Evolutionary conservation across 2,329 filamentous ascomycete species (phyloP).

Genomic region (Herpotrichia juniperi): DNA sequence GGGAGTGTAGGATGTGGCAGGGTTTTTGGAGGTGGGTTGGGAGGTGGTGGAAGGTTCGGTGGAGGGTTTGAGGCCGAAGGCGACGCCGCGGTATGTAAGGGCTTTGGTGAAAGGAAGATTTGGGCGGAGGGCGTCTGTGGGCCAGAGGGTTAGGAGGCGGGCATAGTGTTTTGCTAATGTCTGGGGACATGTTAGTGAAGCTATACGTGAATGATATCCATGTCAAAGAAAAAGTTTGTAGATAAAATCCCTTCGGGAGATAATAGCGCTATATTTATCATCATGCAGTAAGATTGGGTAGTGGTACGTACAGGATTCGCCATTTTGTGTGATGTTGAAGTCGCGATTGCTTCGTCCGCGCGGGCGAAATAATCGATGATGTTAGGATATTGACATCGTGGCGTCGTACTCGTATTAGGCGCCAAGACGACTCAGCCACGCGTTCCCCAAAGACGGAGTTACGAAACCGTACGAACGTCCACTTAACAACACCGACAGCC

Average conservation of each 20-base stretch:
- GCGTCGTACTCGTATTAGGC: constrained; percentile 10
- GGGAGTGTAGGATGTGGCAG: constrained; percentile 13
- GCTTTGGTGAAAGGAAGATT: constrained; percentile 52
- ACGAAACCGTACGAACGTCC: constrained; percentile 20
- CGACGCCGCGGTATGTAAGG: constrained; percentile 48
- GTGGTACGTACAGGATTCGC: background rate
- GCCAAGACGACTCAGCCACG: background rate
- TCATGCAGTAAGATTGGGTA: background rate
- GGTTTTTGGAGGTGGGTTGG: background rate
- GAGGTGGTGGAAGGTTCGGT: background rate
- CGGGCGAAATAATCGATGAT: constrained; percentile 4
- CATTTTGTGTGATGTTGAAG: constrained; percentile 1
- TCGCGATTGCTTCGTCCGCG: background rate
- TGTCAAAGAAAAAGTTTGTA: too few relatives aligned
- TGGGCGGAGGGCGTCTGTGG: constrained; percentile 57
- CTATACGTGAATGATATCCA: too few relatives aligned
- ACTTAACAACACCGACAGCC: constrained; percentile 12
- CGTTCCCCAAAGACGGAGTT: constrained; percentile 8
- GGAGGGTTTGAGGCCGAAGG: constrained; percentile 33
- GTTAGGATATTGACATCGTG: background rate
- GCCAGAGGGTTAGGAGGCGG: constrained; percentile 57
- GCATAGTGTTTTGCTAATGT: constrained; percentile 55
- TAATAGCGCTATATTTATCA: too few relatives aligned
- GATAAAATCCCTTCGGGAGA: too few relatives aligned
- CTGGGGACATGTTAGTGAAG: constrained; percentile 15